These are phyloP conservation scores for Cunninghamia lanceolata DNA, from an alignment of 75 land plant genomes.

Conservation along the genomic window DNA sequence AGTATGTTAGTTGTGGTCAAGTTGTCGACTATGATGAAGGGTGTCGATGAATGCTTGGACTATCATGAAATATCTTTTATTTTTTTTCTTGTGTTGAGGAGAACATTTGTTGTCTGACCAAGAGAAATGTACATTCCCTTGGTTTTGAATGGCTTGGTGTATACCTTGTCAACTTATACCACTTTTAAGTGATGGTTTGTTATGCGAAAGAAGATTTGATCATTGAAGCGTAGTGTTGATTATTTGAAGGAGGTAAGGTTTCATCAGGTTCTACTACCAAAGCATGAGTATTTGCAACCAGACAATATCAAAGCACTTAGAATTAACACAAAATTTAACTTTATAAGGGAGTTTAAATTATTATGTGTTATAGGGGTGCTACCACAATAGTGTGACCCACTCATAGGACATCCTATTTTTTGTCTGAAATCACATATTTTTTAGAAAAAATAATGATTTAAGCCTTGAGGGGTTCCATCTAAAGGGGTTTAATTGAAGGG, in stretches of 20 bases:
- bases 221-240: slow-evolving; percentile 45
- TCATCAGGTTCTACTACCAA: slow-evolving; percentile 38
- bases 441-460: no score
- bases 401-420: no score
- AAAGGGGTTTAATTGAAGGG: no score
- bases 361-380: no score
- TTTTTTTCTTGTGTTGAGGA: neutral
- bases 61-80: slow-evolving; percentile 23
- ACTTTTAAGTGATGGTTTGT: slow-evolving; percentile 18
- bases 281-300: slow-evolving; percentile 31
- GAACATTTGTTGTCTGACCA: slow-evolving; percentile 3
- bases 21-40: slow-evolving; percentile 37
- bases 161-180: slow-evolving; percentile 16
- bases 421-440: no score
- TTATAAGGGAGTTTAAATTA: no score
- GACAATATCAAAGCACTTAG: no score
- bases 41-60: slow-evolving; percentile 15
- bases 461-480: no score
- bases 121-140: neutral
- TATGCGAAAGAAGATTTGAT: slow-evolving; percentile 24
- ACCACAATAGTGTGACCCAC: no score
- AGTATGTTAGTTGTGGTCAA: slow-evolving; percentile 37
- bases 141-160: slow-evolving; percentile 12
- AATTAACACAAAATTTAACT: no score
- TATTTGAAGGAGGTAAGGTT: slow-evolving; percentile 37